phyloP scores from a whole-genome alignment of 257 asterid genomes.

The Solanum okadae region DNA sequence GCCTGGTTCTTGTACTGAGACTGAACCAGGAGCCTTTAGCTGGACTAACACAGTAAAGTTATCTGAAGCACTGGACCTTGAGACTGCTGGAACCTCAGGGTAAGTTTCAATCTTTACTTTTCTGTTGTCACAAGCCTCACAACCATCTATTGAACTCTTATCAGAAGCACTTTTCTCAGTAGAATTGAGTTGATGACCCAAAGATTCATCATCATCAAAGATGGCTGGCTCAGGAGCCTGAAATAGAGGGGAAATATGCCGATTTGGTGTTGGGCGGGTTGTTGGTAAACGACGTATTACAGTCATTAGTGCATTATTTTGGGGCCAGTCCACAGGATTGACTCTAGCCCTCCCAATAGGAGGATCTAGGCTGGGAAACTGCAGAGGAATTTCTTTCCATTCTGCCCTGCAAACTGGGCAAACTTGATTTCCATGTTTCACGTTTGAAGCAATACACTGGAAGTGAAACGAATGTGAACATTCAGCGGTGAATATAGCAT shows the following conservation, averaged over 20 bases:
- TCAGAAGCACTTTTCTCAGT: conserved; percentile 15
- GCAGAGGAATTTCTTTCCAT: conserved; percentile 85
- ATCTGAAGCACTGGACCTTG: conserved; percentile 25
- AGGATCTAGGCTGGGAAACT: conserved; percentile 46
- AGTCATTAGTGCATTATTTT: conserved; percentile 46
- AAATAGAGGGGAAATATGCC: conserved; percentile 27
- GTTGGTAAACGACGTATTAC: conserved; percentile 58
- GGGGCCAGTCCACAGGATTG: conserved; percentile 51
- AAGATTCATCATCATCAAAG: conserved; percentile 77
- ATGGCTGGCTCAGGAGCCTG: conserved; percentile 75
- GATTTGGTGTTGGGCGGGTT: conserved; percentile 48
- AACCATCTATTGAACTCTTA: conserved; percentile 8
- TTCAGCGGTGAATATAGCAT: conserved; percentile 92
- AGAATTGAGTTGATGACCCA: conserved; percentile 36
- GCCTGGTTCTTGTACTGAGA: conserved; percentile 25
- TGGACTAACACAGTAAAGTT: conserved; percentile 62
- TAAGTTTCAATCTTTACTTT: conserved; percentile 47
- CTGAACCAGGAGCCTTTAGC: conserved; percentile 80
- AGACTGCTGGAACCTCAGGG: conserved; percentile 65
- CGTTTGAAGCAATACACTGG: conserved; percentile 89
- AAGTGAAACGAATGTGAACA: conserved; percentile 96
- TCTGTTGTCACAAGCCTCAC: conserved; percentile 11
- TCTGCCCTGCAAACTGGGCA: conserved; percentile 95
- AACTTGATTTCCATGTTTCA: conserved; percentile 81
- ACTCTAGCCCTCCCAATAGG: conserved; percentile 39